Evolutionary conservation across 2,329 filamentous ascomycete genomes (phyloP).

Genomic region (Fusarium bulbicola): DNA sequence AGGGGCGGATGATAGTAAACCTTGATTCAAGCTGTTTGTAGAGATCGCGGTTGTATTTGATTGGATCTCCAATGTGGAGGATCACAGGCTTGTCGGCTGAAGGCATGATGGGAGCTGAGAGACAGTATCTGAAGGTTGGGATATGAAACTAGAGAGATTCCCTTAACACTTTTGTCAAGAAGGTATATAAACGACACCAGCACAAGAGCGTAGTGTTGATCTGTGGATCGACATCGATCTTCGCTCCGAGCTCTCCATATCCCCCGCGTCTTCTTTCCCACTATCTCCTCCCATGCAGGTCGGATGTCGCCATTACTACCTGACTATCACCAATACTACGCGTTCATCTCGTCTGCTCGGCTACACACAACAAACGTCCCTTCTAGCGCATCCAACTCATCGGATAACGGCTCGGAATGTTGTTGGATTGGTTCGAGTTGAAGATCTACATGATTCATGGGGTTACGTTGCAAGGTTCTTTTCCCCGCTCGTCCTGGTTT

Average conservation of each 20-base stretch:
- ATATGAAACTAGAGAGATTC: no score
- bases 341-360: background rate
- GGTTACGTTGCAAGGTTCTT: background rate
- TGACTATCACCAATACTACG: background rate
- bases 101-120: background rate
- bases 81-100: constrained; percentile 36
- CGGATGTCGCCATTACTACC: background rate
- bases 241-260: background rate
- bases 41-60: constrained; percentile 45
- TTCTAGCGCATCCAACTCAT: background rate
- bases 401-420: background rate
- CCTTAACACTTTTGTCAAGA: accelerated
- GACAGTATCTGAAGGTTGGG: background rate
- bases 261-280: background rate
- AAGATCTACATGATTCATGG: background rate
- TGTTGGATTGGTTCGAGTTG: background rate
- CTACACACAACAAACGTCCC: background rate
- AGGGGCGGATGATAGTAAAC: constrained; percentile 49
- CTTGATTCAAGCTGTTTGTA: constrained; percentile 43
- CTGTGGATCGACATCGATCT: background rate
- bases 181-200: background rate
- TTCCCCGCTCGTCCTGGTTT: constrained; percentile 8
- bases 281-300: background rate
- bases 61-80: constrained; percentile 46
- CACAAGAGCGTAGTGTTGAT: accelerated